phyloP scores from a whole-genome alignment of 2,329 filamentous ascomycete species.

The Aureobasidium leucospermi region DNA sequence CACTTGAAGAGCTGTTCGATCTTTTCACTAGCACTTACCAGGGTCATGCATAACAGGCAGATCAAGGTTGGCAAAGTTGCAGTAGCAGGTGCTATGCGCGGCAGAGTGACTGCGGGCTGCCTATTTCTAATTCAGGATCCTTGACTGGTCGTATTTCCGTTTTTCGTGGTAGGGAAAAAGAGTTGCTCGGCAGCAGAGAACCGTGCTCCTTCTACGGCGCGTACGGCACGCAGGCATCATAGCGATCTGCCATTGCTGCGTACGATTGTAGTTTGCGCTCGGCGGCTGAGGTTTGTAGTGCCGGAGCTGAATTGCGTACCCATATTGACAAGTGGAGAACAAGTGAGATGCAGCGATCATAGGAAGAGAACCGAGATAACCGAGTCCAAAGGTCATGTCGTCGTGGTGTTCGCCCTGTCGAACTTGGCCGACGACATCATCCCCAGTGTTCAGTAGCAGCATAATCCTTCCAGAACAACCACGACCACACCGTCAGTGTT shows the following conservation, averaged over 20 bases:
- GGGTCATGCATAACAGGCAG: not conserved
- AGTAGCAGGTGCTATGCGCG: not conserved
- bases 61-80: not conserved
- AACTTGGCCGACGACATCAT: too few species aligned
- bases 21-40: not conserved
- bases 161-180: not conserved
- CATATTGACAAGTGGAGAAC: not conserved
- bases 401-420: not conserved
- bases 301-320: not conserved
- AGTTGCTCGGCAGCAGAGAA: not conserved
- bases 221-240: not conserved
- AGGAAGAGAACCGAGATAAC: not conserved
- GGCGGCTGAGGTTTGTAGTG: not conserved
- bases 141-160: not conserved
- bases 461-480: too few species aligned
- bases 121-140: not conserved
- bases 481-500: too few species aligned
- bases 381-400: not conserved
- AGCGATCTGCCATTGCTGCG: not conserved
- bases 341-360: not conserved
- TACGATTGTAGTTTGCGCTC: not conserved
- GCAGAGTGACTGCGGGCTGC: not conserved
- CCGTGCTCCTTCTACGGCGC: not conserved
- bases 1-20: not conserved
- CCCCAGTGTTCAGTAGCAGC: too few species aligned